These are phyloP conservation scores for Ceratobasidium sp. DNA, from an alignment of 1,284 basidiomycete species.

Conservation along the genomic window DNA sequence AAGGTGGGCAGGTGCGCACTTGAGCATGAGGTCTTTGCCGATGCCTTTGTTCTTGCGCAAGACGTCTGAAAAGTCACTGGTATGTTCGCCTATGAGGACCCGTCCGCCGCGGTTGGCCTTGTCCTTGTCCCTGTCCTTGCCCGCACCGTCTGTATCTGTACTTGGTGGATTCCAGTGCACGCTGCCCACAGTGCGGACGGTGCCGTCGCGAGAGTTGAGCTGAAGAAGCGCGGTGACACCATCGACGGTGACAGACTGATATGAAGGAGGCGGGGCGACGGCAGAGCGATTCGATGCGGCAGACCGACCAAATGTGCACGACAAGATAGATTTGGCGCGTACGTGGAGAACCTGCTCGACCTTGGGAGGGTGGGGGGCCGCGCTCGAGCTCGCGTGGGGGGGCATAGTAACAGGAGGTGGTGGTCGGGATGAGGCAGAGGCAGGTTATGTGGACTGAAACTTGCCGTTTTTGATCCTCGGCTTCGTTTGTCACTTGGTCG, in stretches of 20 bases:
- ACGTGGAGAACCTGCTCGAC: slow-evolving; percentile 37
- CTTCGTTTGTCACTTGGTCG: slow-evolving; percentile 12
- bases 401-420: slow-evolving; percentile 4
- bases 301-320: slow-evolving; percentile 37
- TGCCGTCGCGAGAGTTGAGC: slow-evolving; percentile 33
- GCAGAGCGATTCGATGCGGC: slow-evolving; percentile 23
- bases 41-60: slow-evolving; percentile 20
- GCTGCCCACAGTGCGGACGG: slow-evolving; percentile 24
- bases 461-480: slow-evolving; percentile 22
- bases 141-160: background rate
- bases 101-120: background rate
- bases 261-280: slow-evolving; percentile 32
- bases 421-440: background rate
- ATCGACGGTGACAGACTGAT: slow-evolving; percentile 36
- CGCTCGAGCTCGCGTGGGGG: background rate
- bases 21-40: slow-evolving; percentile 17
- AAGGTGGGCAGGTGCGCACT: background rate
- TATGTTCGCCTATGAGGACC: slow-evolving; percentile 16
- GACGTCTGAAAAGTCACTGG: slow-evolving; percentile 20
- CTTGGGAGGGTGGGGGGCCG: slow-evolving; percentile 6
- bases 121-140: background rate
- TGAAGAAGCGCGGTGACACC: slow-evolving; percentile 26
- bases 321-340: slow-evolving; percentile 32
- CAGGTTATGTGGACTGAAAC: slow-evolving; percentile 18
- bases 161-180: background rate